Conservation (phyloP, 140 eudicot species). For the Ambrosia hybrid region DNA sequence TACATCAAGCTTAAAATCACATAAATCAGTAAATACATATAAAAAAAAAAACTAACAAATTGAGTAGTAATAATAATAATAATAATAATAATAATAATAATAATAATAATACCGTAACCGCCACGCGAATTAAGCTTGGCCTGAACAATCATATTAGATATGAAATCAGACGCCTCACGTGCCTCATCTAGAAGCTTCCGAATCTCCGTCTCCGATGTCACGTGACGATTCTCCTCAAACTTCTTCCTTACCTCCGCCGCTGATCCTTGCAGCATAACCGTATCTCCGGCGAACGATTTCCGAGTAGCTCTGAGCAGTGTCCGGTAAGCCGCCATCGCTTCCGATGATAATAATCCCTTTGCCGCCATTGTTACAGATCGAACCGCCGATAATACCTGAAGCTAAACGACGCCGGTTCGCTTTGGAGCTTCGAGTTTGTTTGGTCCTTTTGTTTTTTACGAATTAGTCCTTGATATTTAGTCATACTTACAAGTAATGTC, state of each 20-base stretch:
- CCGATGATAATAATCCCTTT: conserved; percentile 33
- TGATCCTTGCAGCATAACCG: conserved; percentile 69
- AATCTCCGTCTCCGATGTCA: conserved; percentile 61
- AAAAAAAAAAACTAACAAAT: conserved; percentile 6
- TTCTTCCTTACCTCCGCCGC: conserved; percentile 81
- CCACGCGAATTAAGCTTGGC: conserved; percentile 84
- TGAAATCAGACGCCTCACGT: conserved; percentile 74
- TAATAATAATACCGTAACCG: conserved; percentile 54
- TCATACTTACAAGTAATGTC: too few relatives aligned
- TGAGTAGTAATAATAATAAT: not conserved
- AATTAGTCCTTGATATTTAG: too few relatives aligned
- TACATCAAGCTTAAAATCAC: conserved; percentile 23
- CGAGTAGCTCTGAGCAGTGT: conserved; percentile 67
- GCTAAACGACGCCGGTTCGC: too few relatives aligned
- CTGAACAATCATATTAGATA: conserved; percentile 74
- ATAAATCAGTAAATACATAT: not conserved
- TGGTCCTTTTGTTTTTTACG: too few relatives aligned
- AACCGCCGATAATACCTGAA: conserved; percentile 27
- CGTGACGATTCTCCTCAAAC: conserved; percentile 84
- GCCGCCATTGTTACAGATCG: conserved; percentile 47
- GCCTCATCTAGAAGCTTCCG: conserved; percentile 67
- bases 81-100: not conserved
- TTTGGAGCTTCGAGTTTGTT: too few relatives aligned
- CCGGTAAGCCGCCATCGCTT: conserved; percentile 73
- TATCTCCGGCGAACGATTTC: conserved; percentile 81